Conservation (phyloP, 1,284 basidiomycete species). For the Fomitopsis betulina region DNA sequence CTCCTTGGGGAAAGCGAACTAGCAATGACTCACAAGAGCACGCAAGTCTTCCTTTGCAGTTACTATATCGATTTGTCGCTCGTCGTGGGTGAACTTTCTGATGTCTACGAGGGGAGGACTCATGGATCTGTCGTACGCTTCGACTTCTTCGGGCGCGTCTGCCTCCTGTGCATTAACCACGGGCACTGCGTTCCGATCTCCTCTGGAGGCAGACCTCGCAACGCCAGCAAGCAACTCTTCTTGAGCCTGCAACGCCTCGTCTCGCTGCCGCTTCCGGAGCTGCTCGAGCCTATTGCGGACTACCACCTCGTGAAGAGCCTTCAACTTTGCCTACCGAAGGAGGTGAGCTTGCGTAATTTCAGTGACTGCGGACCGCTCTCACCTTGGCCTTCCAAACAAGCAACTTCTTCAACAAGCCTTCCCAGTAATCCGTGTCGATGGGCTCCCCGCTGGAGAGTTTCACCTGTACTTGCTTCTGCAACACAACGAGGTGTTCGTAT, state of each 20-base stretch:
- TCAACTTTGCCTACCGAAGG: constrained; percentile 73
- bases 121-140: constrained; percentile 81
- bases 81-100: constrained; percentile 65
- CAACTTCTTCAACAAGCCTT: constrained; percentile 84
- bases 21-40: constrained; percentile 51
- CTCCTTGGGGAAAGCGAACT: neutral
- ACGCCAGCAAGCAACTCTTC: constrained; percentile 86
- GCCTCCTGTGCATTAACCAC: constrained; percentile 36
- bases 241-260: constrained; percentile 90
- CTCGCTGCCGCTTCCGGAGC: constrained; percentile 89
- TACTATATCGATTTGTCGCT: constrained; percentile 75
- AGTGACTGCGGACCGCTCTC: constrained; percentile 8
- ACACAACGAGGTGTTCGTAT: constrained; percentile 75
- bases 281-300: constrained; percentile 95
- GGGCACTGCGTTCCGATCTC: constrained; percentile 28
- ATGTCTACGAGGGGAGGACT: constrained; percentile 74
- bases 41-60: constrained; percentile 63
- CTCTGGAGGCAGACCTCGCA: constrained; percentile 47
- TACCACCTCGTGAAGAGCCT: constrained; percentile 91
- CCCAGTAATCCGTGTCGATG: constrained; percentile 98
- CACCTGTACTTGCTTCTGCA: constrained; percentile 84
- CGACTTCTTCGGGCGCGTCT: constrained; percentile 54
- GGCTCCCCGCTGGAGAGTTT: constrained; percentile 92
- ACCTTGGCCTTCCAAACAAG: constrained; percentile 99
- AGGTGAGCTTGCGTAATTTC: neutral